Conservation (phyloP, 2,329 filamentous ascomycete genomes). For the Penicillium griseofulvum region DNA sequence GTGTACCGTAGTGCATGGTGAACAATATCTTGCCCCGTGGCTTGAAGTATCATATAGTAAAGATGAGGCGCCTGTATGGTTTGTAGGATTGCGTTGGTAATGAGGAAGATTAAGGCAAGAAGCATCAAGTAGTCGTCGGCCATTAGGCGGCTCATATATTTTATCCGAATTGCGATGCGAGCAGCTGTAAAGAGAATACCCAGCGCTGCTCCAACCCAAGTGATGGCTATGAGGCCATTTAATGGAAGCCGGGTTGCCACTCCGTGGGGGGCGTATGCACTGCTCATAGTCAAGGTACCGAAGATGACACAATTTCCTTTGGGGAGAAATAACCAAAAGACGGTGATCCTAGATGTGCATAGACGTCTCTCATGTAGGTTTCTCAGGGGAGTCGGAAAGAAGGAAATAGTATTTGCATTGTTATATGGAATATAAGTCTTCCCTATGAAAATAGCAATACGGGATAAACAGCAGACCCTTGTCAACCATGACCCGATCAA, state of each 20-base stretch:
- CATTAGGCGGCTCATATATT: conserved; percentile 13
- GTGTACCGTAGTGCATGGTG: conserved; percentile 14
- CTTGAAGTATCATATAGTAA: conserved; percentile 16
- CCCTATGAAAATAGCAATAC: neutral
- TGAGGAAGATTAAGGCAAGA: conserved; percentile 13
- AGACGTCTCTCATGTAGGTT: neutral
- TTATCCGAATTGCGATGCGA: conserved; percentile 16
- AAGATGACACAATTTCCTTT: neutral
- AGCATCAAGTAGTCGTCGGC: conserved; percentile 23
- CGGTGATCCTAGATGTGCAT: neutral
- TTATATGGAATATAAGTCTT: neutral
- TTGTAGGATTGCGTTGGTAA: conserved; percentile 18
- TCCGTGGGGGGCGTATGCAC: neutral
- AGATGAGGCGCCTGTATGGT: conserved; percentile 19
- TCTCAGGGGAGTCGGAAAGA: neutral
- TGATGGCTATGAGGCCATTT: conserved; percentile 15
- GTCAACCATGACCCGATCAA: neutral
- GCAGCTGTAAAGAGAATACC: conserved; percentile 14
- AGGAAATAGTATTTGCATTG: neutral
- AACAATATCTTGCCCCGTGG: conserved; percentile 6
- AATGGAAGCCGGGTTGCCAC: conserved; percentile 13
- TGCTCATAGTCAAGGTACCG: neutral
- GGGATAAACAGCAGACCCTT: neutral
- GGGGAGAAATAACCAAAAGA: neutral
- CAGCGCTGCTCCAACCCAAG: conserved; percentile 18